Evolutionary conservation across 2,329 filamentous ascomycete species (phyloP), one percentile per base, ranked within the genome.

Genomic region (Aspergillus sp.): DNA sequence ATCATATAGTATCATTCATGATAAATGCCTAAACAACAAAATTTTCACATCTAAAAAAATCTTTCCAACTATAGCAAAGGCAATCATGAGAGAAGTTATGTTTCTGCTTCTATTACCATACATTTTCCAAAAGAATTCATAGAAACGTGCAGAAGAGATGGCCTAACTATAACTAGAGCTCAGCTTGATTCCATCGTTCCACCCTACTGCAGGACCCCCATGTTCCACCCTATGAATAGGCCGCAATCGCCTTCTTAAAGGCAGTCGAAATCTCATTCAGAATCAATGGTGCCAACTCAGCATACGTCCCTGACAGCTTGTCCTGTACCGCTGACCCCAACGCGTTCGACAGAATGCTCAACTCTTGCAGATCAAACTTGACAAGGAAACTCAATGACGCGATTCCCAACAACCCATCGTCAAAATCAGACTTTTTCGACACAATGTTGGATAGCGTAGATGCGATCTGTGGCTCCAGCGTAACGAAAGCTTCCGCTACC

Each of bases 401-500:
- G 2, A 68, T 54, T 0, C 64, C 65, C 25, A 68, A 30, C 42
- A 68, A 21, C 2, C 64, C 65, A 2, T 32, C 65, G 17, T 64
- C 54, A n/a, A 68, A 66, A 38, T 64, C 54, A 0, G 56, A 30
- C n/a, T 66, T 66, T 54, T 65, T 65, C 8, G 32, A 7, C 11
- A 68, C 59, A 42, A 68, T 59, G 7, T 62, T 66, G 38, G 62
- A 60, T 5, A 68, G 60, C 1, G 64, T 62, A 1, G 61, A 63
- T 23, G 56, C 58, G 63, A 68, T 64, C 23, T 63, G 57, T 1
- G 66, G 66, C 54, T 66, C 36, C 13, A 68, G 51, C 1, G 60
- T 57, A 10, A 68, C 21, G 13, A 68, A 63, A 1, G 64, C 59
- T 0, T 23, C 38, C 3, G 65, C 59, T 32, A 68, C 63, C 10